These are phyloP conservation scores for Sordaria brevicollis DNA, from an alignment of 495 filamentous ascomycete genomes.

Conservation along the genomic window DNA sequence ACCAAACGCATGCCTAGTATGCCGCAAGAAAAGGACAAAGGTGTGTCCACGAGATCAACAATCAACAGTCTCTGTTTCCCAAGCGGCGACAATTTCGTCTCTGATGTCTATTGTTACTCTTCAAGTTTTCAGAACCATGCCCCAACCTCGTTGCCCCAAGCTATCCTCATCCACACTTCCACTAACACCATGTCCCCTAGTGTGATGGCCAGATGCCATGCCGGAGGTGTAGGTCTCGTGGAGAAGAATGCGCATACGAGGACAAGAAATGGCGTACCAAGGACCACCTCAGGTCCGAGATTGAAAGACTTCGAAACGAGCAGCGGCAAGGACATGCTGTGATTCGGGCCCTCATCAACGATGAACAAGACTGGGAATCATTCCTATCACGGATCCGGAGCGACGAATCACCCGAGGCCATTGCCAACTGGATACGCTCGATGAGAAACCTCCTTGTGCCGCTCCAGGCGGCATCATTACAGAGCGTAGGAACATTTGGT, in stretches of 20 bases:
- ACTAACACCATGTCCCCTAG: conserved; percentile 7
- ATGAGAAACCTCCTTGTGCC: background rate
- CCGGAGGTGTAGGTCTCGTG: conserved; percentile 17
- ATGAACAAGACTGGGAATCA: conserved; percentile 12
- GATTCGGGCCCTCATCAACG: conserved; percentile 16
- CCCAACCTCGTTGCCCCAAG: background rate
- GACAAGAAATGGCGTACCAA: conserved; percentile 25
- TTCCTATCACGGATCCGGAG: conserved; percentile 13
- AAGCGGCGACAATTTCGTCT: background rate
- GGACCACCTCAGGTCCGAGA: conserved; percentile 23
- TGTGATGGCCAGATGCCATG: conserved; percentile 22
- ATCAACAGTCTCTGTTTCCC: background rate
- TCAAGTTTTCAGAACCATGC: background rate
- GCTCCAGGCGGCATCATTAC: background rate
- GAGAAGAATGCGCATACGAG: conserved; percentile 21
- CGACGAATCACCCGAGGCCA: conserved; percentile 17
- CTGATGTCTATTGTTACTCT: background rate
- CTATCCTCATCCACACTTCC: background rate
- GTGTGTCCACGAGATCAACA: conserved; percentile 1
- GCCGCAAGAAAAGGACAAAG: conserved; percentile 19
- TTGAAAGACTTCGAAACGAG: conserved; percentile 17
- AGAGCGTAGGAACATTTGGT: background rate
- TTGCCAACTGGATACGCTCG: conserved; percentile 21
- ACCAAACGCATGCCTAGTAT: conserved; percentile 18
- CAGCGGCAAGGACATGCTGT: conserved; percentile 18